Base-by-base conservation (phyloP, 1,139 yeast species). In the Magnusiomyces suaveolens region DNA sequence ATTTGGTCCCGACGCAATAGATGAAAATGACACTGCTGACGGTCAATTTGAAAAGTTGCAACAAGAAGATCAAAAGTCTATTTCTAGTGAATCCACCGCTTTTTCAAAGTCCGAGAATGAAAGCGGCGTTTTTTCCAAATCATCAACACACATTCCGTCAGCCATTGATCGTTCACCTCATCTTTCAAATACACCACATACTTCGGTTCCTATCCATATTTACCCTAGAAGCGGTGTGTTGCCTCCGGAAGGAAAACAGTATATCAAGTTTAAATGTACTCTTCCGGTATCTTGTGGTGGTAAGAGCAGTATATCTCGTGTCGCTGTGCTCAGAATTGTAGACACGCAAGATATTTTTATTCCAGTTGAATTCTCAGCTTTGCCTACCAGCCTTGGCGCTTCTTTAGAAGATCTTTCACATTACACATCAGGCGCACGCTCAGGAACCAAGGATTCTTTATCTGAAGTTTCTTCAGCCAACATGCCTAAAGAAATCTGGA, bases 281-380 rank as follows among this genome's bases (percentile, higher is more conserved):
- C 24, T 46, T 21, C 43, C 50, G 2, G 24, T 38, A 6, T 3
- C 33, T 24, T 24, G 44, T n/a, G 51, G 51, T 18, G 25, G 44
- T 21, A 39, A 14, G 1, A 21, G 46, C 26, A 50, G 59, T 53
- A 43, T 63, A 21, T 50, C 57, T 20, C 65, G 61, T n/a, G 64
- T 68, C 3, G 60, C 66, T n/a, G 60, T 70, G 18, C 52, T 70
- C 2, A 62, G 63, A 1, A 59, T 69, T 18, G 55, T 57, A 16
- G 68, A 64, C 39, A 67, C 64, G n/a, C 69, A 68, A 44, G 74
- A 70, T 55, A 61, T 65, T 38, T 70, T 70, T 50, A 60, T 70
- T 14, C 62, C 70, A 8, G 59, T 67, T 1, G 62, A 60, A n/a
- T 65, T 70, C 46, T 53, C 57, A 14, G 55, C 64, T 0, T 55